Evolutionary conservation across 371 early-diverging fungal species (phyloP), one percentile per base, ranked within the genome.

Genomic region (Rhizomucor pusillus): DNA sequence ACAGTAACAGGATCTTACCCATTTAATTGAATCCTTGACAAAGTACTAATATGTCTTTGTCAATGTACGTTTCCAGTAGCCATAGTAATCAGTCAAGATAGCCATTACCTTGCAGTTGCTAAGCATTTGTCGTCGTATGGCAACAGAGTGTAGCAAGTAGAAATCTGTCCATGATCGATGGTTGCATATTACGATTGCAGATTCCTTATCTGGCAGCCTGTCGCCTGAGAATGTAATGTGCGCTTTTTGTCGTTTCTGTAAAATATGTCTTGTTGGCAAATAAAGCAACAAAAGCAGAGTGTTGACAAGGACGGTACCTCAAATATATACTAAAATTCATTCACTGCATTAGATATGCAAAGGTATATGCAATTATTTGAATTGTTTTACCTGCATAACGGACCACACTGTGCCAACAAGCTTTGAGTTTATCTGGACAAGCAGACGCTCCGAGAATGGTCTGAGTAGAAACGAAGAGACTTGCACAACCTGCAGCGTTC

Each of bases 11-110:
- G 19, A 23, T 13, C 54, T 67, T 72, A 84, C 85, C 66, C 75
- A 87, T 80, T 88, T 87, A 19, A 89, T 40, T 1, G 81, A 81
- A 60, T 87, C 86, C 59, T 90, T 90, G 19, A 84, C 81, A 78
- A 90, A 90, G 66, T 89, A 90, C 82, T 88, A 41, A 25, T n/a
- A n/a, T n/a, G n/a, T n/a, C n/a, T n/a, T n/a, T n/a, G n/a, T n/a
- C n/a, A n/a, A 25, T 34, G 18, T 18, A 1, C 20, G 44, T 25
- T 18, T 22, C 5, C 24, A 23, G 5, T 22, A 33, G 23, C 29
- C 20, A 46, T 51, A 20, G 19, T 18, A 1, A 9, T 29, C 37
- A 29, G 34, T 23, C 36, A 52, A 33, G 16, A 2, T 41, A 12
- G 45, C 16, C 10, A 54, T 37, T 75, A 82, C 85, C 71, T 84